Evolutionary conservation across 352 stramenopile genomes (phyloP).

Genomic region (Pythium oligandrum): DNA sequence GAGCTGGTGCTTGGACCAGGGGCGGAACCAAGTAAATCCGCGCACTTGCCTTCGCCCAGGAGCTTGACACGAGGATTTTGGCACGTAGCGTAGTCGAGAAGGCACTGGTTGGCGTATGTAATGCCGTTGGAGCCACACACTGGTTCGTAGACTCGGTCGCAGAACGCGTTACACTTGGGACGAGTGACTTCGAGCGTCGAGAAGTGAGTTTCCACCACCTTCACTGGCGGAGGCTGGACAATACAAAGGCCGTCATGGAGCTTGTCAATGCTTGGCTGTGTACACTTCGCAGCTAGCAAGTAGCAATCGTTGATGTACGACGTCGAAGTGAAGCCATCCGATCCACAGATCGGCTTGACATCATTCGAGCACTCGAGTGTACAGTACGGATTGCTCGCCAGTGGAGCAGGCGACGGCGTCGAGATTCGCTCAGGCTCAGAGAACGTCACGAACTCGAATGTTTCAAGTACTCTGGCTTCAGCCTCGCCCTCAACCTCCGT

Average conservation of each 20-base stretch:
- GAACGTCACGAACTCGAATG: background rate
- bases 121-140: slow-evolving; percentile 59
- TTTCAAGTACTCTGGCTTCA: background rate
- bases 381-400: slow-evolving; percentile 7
- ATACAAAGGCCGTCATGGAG: slow-evolving; percentile 27
- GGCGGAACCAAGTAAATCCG: slow-evolving; percentile 17
- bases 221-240: background rate
- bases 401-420: background rate
- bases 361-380: slow-evolving; percentile 16
- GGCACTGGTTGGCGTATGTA: slow-evolving; percentile 61
- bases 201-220: background rate
- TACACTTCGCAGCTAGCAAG: slow-evolving; percentile 39
- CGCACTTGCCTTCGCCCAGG: slow-evolving; percentile 39
- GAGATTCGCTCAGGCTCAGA: background rate
- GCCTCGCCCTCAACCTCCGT: slow-evolving; percentile 2
- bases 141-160: slow-evolving; percentile 33
- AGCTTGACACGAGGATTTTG: slow-evolving; percentile 26
- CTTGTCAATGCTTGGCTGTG: slow-evolving; percentile 38
- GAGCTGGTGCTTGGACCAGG: slow-evolving; percentile 4
- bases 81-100: slow-evolving; percentile 46
- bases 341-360: slow-evolving; percentile 30
- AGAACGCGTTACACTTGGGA: slow-evolving; percentile 44
- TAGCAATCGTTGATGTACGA: slow-evolving; percentile 39
- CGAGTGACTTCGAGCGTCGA: slow-evolving; percentile 7
- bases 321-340: slow-evolving; percentile 24